phyloP scores from a whole-genome alignment of 2,329 filamentous ascomycete species.

The Penicillium sp. region DNA sequence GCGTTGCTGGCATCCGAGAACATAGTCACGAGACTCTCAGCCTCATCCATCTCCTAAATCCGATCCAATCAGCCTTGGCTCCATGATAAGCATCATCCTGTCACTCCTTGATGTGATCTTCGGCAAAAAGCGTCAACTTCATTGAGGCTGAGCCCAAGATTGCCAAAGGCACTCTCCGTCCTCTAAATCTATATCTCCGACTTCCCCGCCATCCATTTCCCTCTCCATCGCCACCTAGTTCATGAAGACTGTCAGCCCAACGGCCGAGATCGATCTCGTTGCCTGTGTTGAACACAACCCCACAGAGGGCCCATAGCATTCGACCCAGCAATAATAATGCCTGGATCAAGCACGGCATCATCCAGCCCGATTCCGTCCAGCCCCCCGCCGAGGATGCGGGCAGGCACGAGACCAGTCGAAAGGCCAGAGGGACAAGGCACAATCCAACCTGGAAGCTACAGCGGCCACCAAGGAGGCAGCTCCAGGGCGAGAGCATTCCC shows the following conservation, averaged over 20 bases:
- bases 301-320: neutral
- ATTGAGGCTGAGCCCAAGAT: slow-evolving; percentile 8
- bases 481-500: neutral
- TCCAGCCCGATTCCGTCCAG: slow-evolving; percentile 3
- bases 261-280: slow-evolving; percentile 37
- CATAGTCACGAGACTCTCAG: slow-evolving; percentile 2
- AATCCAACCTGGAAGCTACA: neutral
- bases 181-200: neutral
- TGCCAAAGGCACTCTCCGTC: neutral
- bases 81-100: slow-evolving; percentile 13
- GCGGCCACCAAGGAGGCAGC: neutral
- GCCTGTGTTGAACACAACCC: slow-evolving; percentile 10
- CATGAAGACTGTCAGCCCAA: slow-evolving; percentile 34
- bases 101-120: slow-evolving; percentile 10
- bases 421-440: slow-evolving; percentile 2
- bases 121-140: slow-evolving; percentile 11
- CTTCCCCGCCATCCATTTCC: neutral
- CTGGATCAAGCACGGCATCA: slow-evolving; percentile 9
- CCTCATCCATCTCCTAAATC: slow-evolving; percentile 1
- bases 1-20: neutral
- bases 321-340: slow-evolving; percentile 3
- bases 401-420: neutral
- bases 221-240: slow-evolving; percentile 24
- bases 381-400: neutral
- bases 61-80: slow-evolving; percentile 8